Conservation (phyloP, 768 basidiomycete species). For the Collybia nuda region DNA sequence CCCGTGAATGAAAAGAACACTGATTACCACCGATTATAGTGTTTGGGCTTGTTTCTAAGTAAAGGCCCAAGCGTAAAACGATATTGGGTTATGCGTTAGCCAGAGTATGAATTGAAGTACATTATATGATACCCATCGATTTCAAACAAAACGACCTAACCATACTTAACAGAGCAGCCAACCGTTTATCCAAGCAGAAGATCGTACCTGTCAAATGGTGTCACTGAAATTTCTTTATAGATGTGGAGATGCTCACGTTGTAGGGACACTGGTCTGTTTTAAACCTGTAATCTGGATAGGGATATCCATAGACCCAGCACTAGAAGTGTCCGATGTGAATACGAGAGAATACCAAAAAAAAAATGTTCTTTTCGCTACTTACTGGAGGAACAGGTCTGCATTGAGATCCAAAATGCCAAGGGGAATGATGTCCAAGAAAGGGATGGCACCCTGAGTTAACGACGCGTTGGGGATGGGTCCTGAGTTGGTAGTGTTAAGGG, state of each 20-base stretch:
- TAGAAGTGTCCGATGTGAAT: conserved; percentile 6
- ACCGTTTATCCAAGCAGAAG: too few relatives aligned
- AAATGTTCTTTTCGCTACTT: conserved; percentile 6
- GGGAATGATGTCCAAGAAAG: conserved; percentile 54
- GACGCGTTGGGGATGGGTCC: conserved; percentile 57
- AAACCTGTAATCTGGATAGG: conserved; percentile 33
- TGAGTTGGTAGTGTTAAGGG: conserved; percentile 52
- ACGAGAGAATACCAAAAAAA: neutral
- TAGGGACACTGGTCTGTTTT: conserved; percentile 31
- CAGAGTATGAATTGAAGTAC: too few relatives aligned
- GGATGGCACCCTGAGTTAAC: conserved; percentile 51
- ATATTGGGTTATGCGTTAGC: too few relatives aligned
- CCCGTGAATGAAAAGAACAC: too few relatives aligned
- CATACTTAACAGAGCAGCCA: too few relatives aligned
- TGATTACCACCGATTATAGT: too few relatives aligned
- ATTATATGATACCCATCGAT: too few relatives aligned
- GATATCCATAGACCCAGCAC: conserved; percentile 30
- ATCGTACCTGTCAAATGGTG: too few relatives aligned
- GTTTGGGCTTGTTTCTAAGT: too few relatives aligned
- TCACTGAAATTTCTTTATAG: too few relatives aligned
- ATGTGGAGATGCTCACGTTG: conserved; percentile 23
- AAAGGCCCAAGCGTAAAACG: too few relatives aligned
- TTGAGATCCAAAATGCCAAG: conserved; percentile 52
- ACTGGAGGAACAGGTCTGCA: conserved; percentile 38
- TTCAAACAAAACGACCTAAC: too few relatives aligned